phyloP scores from a whole-genome alignment of 2,329 filamentous ascomycete species.

The Nakataea oryzae region DNA sequence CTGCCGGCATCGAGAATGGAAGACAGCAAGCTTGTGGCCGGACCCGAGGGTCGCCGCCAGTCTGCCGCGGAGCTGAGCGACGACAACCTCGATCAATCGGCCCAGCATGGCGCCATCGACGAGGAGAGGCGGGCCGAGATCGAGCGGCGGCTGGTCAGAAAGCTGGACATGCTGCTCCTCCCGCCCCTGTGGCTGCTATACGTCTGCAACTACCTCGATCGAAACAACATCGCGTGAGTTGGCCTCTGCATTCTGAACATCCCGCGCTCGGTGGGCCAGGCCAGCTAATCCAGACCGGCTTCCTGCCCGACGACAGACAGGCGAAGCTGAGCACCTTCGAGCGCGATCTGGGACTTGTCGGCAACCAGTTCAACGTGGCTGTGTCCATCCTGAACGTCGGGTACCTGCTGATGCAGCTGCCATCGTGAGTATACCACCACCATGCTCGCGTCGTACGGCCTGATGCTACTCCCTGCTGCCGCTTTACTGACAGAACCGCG shows the following conservation, averaged over 20 bases:
- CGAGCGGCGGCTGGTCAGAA: constrained; percentile 4
- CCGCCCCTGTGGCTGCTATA: constrained; percentile 2
- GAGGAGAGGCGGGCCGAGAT: not conserved
- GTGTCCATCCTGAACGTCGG: constrained; percentile 6
- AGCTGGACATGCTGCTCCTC: constrained; percentile 7
- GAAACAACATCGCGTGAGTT: not conserved
- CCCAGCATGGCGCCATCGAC: not conserved
- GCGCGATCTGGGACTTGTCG: constrained; percentile 3
- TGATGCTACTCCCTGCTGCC: too few species aligned
- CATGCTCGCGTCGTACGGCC: too few species aligned
- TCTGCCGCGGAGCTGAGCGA: not conserved
- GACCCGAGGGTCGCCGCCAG: not conserved
- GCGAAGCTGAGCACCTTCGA: constrained; percentile 2
- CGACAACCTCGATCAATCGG: not conserved
- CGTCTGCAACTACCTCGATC: constrained; percentile 3
- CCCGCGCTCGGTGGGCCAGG: too few species aligned
- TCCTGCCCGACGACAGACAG: not conserved
- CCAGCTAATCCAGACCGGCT: not conserved
- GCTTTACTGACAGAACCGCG: not conserved
- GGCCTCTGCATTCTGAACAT: too few species aligned
- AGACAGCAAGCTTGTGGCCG: not conserved
- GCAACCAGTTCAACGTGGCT: constrained; percentile 5
- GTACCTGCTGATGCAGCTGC: constrained; percentile 6
- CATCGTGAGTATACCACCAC: not conserved
- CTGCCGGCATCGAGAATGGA: not conserved